A percentile compares a stretch with the other conserved stretches of the same genome.
Evolutionary conservation across 257 asterid species (phyloP).

Genomic region (Coffea eugenioides): DNA sequence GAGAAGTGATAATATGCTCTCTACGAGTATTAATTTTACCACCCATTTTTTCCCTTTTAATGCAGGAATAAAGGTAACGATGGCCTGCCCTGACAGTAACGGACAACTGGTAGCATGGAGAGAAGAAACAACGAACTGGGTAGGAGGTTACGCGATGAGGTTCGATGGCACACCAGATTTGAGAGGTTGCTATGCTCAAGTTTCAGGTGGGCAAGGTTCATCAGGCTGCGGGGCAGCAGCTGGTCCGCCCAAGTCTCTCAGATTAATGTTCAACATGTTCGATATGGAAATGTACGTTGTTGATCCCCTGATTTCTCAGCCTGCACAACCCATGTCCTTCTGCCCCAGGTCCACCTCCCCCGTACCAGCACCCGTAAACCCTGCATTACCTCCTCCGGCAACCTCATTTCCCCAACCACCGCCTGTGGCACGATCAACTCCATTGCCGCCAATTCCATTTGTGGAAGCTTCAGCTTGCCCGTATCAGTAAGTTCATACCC

Average conservation of each 20-base stretch:
- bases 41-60: not conserved
- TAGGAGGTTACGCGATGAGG: conserved; percentile 64
- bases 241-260: conserved; percentile 51
- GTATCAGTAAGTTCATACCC: conserved; percentile 51
- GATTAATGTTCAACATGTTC: conserved; percentile 58
- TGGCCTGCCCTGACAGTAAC: conserved; percentile 73
- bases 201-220: conserved; percentile 46
- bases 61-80: conserved; percentile 68
- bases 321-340: conserved; percentile 60
- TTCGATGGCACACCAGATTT: conserved; percentile 70
- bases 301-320: conserved; percentile 80
- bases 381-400: conserved; percentile 33
- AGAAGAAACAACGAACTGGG: conserved; percentile 74
- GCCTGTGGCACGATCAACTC: conserved; percentile 37
- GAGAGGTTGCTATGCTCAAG: conserved; percentile 63
- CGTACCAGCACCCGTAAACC: conserved; percentile 19
- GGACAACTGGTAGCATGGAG: conserved; percentile 56
- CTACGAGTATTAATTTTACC: not conserved
- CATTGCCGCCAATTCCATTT: conserved; percentile 44
- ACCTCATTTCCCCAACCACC: conserved; percentile 22
- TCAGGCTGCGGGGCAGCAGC: conserved; percentile 55
- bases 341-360: conserved; percentile 51
- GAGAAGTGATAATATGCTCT: not conserved
- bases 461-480: conserved; percentile 80
- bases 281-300: conserved; percentile 63